Percentiles rank a stretch among this genome's conserved stretches.
Evolutionary conservation across 2,329 filamentous ascomycete species (phyloP).

Genomic region (Beauveria sp.): DNA sequence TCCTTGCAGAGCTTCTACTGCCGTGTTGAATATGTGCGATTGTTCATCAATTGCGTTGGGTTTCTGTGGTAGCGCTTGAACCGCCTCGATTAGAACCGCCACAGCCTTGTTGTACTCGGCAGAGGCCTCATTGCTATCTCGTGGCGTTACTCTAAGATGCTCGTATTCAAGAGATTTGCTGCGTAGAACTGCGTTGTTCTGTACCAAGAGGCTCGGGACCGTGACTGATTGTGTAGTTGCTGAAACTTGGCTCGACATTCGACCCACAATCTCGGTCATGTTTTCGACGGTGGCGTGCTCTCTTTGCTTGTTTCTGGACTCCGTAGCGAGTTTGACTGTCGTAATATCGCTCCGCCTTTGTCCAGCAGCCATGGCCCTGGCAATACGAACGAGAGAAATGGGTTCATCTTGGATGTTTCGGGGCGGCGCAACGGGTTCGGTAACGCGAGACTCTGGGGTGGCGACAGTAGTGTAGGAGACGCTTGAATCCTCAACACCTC

Average conservation of each 20-base stretch:
- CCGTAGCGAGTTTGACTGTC: background rate
- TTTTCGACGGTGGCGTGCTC: background rate
- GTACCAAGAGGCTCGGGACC: background rate
- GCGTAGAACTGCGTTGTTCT: background rate
- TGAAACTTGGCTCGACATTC: background rate
- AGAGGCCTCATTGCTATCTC: background rate
- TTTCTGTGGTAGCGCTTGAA: background rate
- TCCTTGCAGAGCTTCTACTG: background rate
- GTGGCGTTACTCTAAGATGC: background rate
- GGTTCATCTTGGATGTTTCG: background rate
- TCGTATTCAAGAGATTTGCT: background rate
- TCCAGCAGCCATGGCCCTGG: background rate
- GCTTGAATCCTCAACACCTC: background rate
- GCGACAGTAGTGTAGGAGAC: background rate
- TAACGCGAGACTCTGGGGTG: background rate
- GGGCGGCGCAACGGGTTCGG: background rate
- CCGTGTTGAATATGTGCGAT: background rate
- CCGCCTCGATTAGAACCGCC: background rate
- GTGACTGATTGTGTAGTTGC: background rate
- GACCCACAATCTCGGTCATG: background rate
- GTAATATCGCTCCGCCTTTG: background rate
- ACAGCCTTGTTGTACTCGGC: background rate
- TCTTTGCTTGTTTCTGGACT: background rate
- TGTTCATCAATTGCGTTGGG: background rate
- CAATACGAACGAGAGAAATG: background rate